These are phyloP conservation scores for Pythium oligandrum DNA, from an alignment of 352 stramenopile genomes.

Conservation along the genomic window DNA sequence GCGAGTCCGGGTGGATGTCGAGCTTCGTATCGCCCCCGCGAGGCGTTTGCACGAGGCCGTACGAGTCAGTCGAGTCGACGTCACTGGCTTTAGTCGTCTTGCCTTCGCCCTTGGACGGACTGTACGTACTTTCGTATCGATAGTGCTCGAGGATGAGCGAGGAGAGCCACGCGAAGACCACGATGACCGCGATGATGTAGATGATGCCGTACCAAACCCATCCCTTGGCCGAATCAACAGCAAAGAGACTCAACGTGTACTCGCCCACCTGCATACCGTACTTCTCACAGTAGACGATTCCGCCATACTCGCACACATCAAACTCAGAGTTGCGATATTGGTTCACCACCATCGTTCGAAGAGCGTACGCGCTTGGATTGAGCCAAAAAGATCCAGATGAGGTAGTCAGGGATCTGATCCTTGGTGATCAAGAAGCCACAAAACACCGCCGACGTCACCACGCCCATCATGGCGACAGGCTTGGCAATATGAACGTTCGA, in stretches of 20 bases:
- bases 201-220: constrained; percentile 25
- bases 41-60: constrained; percentile 12
- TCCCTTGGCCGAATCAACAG: constrained; percentile 18
- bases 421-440: constrained; percentile 34
- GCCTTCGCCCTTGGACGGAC: constrained; percentile 4
- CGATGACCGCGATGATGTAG: constrained; percentile 20
- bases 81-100: neutral
- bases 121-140: constrained; percentile 21
- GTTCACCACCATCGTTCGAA: constrained; percentile 23
- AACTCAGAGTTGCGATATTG: constrained; percentile 17
- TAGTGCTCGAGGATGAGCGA: constrained; percentile 27
- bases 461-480: constrained; percentile 23
- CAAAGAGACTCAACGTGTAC: constrained; percentile 18
- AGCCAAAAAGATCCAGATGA: constrained; percentile 39
- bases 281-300: constrained; percentile 16
- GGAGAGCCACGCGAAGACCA: constrained; percentile 27
- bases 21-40: constrained; percentile 4
- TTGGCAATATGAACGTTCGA: constrained; percentile 29
- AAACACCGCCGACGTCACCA: constrained; percentile 24
- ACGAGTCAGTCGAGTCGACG: constrained; percentile 4
- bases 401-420: constrained; percentile 24
- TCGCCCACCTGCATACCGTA: constrained; percentile 21
- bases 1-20: constrained; percentile 3
- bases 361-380: constrained; percentile 31
- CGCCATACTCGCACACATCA: constrained; percentile 14